A percentile compares a stretch with the other conserved stretches of the same genome.
phyloP scores from a whole-genome alignment of 1,139 yeast genomes.

The Hansenula sp. region DNA sequence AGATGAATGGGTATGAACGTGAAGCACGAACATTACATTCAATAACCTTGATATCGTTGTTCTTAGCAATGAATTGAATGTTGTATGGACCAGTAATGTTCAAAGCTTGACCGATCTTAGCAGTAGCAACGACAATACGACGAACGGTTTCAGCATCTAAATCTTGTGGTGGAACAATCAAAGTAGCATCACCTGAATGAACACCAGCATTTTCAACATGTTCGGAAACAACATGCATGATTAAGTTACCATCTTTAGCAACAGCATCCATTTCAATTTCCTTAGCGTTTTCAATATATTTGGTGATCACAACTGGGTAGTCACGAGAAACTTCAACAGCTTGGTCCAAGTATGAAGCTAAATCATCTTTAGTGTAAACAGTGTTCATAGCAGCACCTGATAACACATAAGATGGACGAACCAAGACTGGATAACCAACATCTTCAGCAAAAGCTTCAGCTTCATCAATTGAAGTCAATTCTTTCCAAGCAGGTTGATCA shows the following conservation, averaged over 20 bases:
- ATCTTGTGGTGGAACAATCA: slow-evolving; percentile 96
- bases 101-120: slow-evolving; percentile 92
- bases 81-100: slow-evolving; percentile 98
- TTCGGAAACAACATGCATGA: slow-evolving; percentile 97
- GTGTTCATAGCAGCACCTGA: slow-evolving; percentile 99
- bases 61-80: slow-evolving; percentile 93
- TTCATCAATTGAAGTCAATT: slow-evolving; percentile 87
- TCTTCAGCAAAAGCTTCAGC: slow-evolving; percentile 90
- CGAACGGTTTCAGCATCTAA: slow-evolving; percentile 87
- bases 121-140: slow-evolving; percentile 92
- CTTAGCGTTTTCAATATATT: slow-evolving; percentile 94
- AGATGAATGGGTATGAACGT: slow-evolving; percentile 97
- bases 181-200: slow-evolving; percentile 98
- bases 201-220: slow-evolving; percentile 99
- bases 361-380: slow-evolving; percentile 84
- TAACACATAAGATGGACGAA: slow-evolving; percentile 94
- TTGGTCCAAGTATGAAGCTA: slow-evolving; percentile 82
- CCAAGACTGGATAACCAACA: slow-evolving; percentile 93
- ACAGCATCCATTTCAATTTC: slow-evolving; percentile 99
- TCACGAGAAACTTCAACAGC: slow-evolving; percentile 98
- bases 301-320: slow-evolving; percentile 96
- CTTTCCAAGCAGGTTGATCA: slow-evolving; percentile 99
- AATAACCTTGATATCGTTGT: slow-evolving; percentile 90
- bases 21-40: slow-evolving; percentile 99
- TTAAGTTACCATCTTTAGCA: slow-evolving; percentile 88